A percentile compares a stretch with the other conserved stretches of the same genome.
Evolutionary conservation across 2,329 filamentous ascomycete genomes (phyloP).

Genomic region (Proliferodiscus dingleyae): DNA sequence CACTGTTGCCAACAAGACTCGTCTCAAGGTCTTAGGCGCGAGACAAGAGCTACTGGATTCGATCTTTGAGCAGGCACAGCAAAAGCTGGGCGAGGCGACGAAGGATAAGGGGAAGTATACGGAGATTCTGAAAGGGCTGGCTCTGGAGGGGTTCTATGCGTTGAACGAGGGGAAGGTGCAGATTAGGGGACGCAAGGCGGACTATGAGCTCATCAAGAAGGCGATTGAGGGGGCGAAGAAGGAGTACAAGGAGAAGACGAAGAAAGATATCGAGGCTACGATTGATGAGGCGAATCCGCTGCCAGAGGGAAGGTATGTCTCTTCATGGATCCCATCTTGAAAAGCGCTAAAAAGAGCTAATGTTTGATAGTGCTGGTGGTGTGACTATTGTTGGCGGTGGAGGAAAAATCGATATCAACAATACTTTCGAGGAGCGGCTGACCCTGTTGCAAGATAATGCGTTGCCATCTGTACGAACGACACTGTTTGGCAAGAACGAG

Average conservation of each 20-base stretch:
- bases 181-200: slow-evolving; percentile 73
- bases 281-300: slow-evolving; percentile 77
- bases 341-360: slow-evolving; percentile 9
- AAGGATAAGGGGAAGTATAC: slow-evolving; percentile 73
- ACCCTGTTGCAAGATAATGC: slow-evolving; percentile 78
- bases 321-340: not conserved
- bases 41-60: slow-evolving; percentile 87
- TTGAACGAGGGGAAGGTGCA: slow-evolving; percentile 74
- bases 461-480: slow-evolving; percentile 77
- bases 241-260: slow-evolving; percentile 78
- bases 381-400: slow-evolving; percentile 72
- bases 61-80: slow-evolving; percentile 77
- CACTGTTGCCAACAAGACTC: slow-evolving; percentile 92
- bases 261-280: slow-evolving; percentile 62
- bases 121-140: slow-evolving; percentile 68
- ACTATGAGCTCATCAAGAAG: slow-evolving; percentile 70
- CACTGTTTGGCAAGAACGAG: slow-evolving; percentile 87
- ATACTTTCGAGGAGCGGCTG: slow-evolving; percentile 92
- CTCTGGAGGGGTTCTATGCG: slow-evolving; percentile 87
- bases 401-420: slow-evolving; percentile 98
- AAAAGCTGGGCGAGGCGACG: slow-evolving; percentile 61
- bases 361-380: slow-evolving; percentile 66
- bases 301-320: slow-evolving; percentile 75
- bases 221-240: slow-evolving; percentile 70
- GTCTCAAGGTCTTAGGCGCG: slow-evolving; percentile 79